Base-by-base conservation (phyloP, 2,329 filamentous ascomycete species). In the Corynespora cassiicola region DNA sequence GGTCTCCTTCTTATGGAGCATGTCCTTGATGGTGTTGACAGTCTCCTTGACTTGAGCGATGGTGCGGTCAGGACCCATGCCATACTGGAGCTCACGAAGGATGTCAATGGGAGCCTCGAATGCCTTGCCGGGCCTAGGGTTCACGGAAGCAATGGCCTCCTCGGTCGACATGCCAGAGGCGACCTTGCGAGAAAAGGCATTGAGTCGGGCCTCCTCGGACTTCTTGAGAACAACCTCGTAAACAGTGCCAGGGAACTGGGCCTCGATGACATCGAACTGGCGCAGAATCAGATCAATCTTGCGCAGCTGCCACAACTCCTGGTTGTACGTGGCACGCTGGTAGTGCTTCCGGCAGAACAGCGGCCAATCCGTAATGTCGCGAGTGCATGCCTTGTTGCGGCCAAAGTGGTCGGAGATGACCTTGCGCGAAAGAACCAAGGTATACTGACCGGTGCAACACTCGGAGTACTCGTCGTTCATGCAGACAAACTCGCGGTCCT, bases 351-450 rank as follows among this genome's bases (percentile, higher is more conserved):
- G 62, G 37, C 66, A 70, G 37, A 65, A 62, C 1, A 67, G 45
- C 2, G 66, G 63, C 65, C 66, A 70, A 14, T 52, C 36, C 1
- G 36, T 47, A 22, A 69, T 56, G 20, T 52, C 31, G 16, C 61
- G 56, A 0, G 60, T 65, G 39, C 64, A 67, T 7, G 58, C 54
- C 31, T 70, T 70, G 61, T 70, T 70, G 37, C 66, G 57, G 27
- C 66, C 66, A 31, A 70, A 70, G 42, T 68, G 64, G 33, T 70
- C 58, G 3, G 65, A 69, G 28, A 70, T 68, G 20, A 66, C 62
- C 39, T 70, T 70, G 50, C 66, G 65, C 4, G 65, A 61, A 0
- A 67, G 48, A 8, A 48, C 43, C 11, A 50, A 42, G 16, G 56
- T 66, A 50, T 60, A 61, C 35, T 70, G 66, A 10, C 63, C 63